A percentile compares a stretch with the other conserved stretches of the same genome.
Evolutionary conservation across 2,329 filamentous ascomycete genomes (phyloP).

Genomic region (Didymellaceae sp.): DNA sequence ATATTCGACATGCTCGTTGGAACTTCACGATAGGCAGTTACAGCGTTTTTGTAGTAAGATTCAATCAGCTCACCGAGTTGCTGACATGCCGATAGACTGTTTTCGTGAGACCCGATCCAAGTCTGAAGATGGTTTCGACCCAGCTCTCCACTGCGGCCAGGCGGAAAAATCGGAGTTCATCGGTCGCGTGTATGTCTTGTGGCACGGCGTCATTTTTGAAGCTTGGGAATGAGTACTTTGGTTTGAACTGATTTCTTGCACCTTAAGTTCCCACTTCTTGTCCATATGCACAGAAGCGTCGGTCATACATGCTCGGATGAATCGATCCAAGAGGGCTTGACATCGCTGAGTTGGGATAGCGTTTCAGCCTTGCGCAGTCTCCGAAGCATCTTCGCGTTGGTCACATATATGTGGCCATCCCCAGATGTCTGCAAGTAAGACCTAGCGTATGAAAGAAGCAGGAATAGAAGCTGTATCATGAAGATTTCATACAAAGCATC

Average conservation of each 20-base stretch:
- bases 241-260: neutral
- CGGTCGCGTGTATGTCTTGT: neutral
- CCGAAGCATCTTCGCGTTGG: conserved; percentile 30
- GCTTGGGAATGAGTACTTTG: conserved; percentile 12
- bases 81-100: conserved; percentile 32
- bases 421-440: conserved; percentile 7
- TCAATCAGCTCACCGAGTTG: conserved; percentile 22
- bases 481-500: conserved; percentile 57
- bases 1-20: conserved; percentile 61
- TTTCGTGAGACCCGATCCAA: conserved; percentile 49
- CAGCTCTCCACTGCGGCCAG: conserved; percentile 60
- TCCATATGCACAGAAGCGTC: conserved; percentile 19
- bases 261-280: conserved; percentile 17
- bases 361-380: conserved; percentile 33
- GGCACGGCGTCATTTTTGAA: conserved; percentile 22
- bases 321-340: conserved; percentile 10
- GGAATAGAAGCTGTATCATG: conserved; percentile 58
- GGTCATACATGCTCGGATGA: conserved; percentile 4
- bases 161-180: conserved; percentile 46
- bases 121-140: conserved; percentile 51
- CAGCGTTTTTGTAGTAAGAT: conserved; percentile 24
- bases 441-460: conserved; percentile 39
- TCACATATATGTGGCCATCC: conserved; percentile 19
- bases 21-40: conserved; percentile 45
- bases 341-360: conserved; percentile 9